Conservation (phyloP, 1,284 basidiomycete species). For the Moniliophthora roreri region DNA sequence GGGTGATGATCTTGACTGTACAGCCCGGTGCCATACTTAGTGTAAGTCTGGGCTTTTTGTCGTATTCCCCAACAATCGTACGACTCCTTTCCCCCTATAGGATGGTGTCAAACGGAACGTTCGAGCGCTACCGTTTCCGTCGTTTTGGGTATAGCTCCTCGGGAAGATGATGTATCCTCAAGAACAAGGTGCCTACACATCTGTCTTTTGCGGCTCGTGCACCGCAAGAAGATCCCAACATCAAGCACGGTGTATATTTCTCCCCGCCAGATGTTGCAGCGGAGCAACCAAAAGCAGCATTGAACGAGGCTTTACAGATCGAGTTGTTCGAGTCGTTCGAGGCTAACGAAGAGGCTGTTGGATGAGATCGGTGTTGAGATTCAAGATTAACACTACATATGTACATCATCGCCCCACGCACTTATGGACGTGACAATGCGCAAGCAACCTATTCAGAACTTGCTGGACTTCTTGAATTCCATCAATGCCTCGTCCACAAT, state of each 20-base stretch:
- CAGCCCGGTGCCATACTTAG: constrained; percentile 9
- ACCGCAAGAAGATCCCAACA: constrained; percentile 17
- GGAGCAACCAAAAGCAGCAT: constrained; percentile 4
- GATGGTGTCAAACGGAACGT: constrained; percentile 20
- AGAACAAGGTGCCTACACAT: constrained; percentile 20
- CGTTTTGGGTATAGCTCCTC: constrained; percentile 22
- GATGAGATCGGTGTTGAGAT: constrained; percentile 1
- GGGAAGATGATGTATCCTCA: constrained; percentile 22
- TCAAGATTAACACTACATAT: too few relatives aligned
- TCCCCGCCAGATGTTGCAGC: constrained; percentile 19
- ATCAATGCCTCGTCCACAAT: constrained; percentile 45
- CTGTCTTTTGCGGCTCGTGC: constrained; percentile 20
- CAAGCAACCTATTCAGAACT: too few relatives aligned
- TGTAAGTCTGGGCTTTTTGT: not conserved
- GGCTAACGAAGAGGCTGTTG: constrained; percentile 7
- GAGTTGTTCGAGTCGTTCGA: constrained; percentile 11
- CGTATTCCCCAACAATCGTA: not conserved
- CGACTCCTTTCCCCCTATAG: too few relatives aligned
- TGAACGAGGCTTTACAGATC: constrained; percentile 6
- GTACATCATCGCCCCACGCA: too few relatives aligned
- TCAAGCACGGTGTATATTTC: constrained; percentile 18
- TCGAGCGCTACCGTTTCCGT: constrained; percentile 17
- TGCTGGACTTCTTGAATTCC: constrained; percentile 13
- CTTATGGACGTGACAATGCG: too few relatives aligned
- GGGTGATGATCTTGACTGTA: constrained; percentile 1